phyloP scores from a whole-genome alignment of 805 yeast species.

The Sugiyamaella smithiae region DNA sequence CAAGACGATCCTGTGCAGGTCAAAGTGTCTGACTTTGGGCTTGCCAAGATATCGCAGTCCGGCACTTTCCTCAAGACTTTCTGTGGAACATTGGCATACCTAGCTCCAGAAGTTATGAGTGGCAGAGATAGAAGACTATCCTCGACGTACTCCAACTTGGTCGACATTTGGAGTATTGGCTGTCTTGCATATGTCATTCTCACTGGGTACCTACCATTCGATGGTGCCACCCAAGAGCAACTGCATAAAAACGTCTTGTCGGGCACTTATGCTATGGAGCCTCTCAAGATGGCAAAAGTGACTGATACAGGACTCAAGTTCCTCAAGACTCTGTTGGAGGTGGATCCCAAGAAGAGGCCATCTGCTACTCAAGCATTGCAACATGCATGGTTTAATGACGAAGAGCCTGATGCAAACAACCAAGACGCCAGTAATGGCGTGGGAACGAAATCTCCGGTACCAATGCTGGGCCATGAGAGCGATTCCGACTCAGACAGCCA shows the following conservation, averaged over 20 bases:
- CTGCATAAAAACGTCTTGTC: slow-evolving; percentile 69
- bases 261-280: slow-evolving; percentile 62
- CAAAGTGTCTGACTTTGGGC: slow-evolving; percentile 95
- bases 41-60: slow-evolving; percentile 84
- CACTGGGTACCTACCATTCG: slow-evolving; percentile 92
- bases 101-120: slow-evolving; percentile 87
- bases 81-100: slow-evolving; percentile 95
- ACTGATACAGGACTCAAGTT: slow-evolving; percentile 72
- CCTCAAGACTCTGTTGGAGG: slow-evolving; percentile 65
- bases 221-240: slow-evolving; percentile 87
- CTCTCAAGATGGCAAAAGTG: slow-evolving; percentile 58
- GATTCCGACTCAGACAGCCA: slow-evolving; percentile 23
- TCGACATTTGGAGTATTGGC: slow-evolving; percentile 98
- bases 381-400: slow-evolving; percentile 74
- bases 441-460: not conserved
- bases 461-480: slow-evolving; percentile 8
- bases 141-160: slow-evolving; percentile 69
- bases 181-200: slow-evolving; percentile 88
- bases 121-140: slow-evolving; percentile 33
- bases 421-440: not conserved
- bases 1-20: slow-evolving; percentile 86
- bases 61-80: slow-evolving; percentile 90
- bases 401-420: slow-evolving; percentile 23
- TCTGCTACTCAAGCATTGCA: slow-evolving; percentile 72
- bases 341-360: slow-evolving; percentile 68